Conservation (phyloP, 495 filamentous ascomycete species). For the Geoglossum glabrum region DNA sequence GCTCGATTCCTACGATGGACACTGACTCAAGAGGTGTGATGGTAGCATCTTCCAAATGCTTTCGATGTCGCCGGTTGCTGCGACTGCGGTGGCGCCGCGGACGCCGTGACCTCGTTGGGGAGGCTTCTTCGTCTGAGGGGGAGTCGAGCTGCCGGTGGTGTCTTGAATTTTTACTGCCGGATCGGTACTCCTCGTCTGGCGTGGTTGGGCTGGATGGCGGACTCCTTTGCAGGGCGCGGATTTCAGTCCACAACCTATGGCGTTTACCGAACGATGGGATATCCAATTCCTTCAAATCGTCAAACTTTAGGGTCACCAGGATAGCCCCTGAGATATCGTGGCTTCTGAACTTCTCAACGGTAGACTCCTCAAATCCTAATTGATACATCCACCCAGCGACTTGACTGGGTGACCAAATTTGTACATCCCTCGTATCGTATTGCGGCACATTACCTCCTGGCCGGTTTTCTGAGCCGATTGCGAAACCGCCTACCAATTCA, state of each 20-base stretch:
- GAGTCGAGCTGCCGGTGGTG: not conserved
- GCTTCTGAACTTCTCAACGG: slow-evolving; percentile 64
- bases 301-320: slow-evolving; percentile 65
- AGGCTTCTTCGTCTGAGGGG: not conserved
- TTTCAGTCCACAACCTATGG: slow-evolving; percentile 67
- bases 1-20: slow-evolving; percentile 79
- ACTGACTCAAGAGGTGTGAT: slow-evolving; percentile 62
- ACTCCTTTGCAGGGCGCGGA: slow-evolving; percentile 46
- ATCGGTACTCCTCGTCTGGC: slow-evolving; percentile 4
- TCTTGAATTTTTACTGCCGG: slow-evolving; percentile 17
- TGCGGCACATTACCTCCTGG: slow-evolving; percentile 23
- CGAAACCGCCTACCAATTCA: slow-evolving; percentile 14
- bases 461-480: slow-evolving; percentile 11
- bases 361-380: slow-evolving; percentile 42
- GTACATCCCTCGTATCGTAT: slow-evolving; percentile 35
- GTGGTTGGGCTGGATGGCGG: slow-evolving; percentile 17
- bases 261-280: slow-evolving; percentile 88
- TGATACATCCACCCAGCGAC: slow-evolving; percentile 67
- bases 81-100: not conserved
- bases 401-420: slow-evolving; percentile 47
- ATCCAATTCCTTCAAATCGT: slow-evolving; percentile 84
- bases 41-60: slow-evolving; percentile 28
- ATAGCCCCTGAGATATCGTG: slow-evolving; percentile 84
- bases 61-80: not conserved
- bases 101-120: not conserved